Conservation (phyloP, 2,329 filamentous ascomycete species). For the Hypoxylon sp. region DNA sequence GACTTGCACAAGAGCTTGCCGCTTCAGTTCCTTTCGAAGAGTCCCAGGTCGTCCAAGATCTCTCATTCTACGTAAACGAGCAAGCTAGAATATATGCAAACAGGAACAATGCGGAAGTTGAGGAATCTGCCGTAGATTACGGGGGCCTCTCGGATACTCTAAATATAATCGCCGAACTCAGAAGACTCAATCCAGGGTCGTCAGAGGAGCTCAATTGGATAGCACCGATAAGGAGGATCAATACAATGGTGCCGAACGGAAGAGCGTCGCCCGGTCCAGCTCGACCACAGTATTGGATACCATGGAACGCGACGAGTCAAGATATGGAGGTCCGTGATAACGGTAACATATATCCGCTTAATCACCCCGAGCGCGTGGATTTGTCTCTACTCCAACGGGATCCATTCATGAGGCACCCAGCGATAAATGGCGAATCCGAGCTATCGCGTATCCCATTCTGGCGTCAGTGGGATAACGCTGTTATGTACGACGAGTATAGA, state of each 20-base stretch:
- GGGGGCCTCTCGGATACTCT: neutral
- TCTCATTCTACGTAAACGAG: neutral
- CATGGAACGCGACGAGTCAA: neutral
- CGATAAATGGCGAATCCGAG: neutral
- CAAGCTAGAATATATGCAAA: neutral
- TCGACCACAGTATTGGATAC: conserved; percentile 15
- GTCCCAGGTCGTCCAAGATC: conserved; percentile 15
- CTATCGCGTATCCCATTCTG: conserved; percentile 23
- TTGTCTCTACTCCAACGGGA: neutral
- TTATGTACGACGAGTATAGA: neutral
- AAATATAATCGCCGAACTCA: neutral
- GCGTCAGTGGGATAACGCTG: conserved; percentile 8
- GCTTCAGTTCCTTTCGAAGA: neutral
- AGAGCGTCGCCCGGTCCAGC: conserved; percentile 21
- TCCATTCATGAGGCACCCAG: conserved; percentile 24
- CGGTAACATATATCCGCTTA: neutral
- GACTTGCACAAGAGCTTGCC: neutral
- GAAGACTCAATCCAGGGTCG: conserved; percentile 5
- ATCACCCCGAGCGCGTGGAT: conserved; percentile 8
- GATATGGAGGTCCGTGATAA: neutral
- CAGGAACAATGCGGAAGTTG: neutral
- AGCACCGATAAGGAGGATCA: conserved; percentile 5
- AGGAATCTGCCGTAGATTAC: neutral
- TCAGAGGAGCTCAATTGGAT: neutral
- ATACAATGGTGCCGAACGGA: neutral